Evolutionary conservation across 495 filamentous ascomycete species (phyloP), one percentile per base, ranked within the genome.

Genomic region (Aspergillus bertholletiae): DNA sequence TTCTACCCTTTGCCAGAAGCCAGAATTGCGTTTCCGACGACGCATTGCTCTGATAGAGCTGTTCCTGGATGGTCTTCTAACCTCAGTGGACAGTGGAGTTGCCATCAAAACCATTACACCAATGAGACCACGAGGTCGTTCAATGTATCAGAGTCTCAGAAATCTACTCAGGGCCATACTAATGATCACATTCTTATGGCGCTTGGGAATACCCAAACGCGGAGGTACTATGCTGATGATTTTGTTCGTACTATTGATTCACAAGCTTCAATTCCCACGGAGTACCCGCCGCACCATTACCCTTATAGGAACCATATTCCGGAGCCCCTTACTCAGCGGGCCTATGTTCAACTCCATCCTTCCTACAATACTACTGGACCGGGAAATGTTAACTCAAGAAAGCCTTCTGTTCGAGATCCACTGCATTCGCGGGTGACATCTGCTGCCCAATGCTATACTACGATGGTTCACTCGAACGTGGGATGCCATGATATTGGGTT

Each of bases 181-280:
- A 41, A 64, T 55, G 58, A 56, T 7, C 50, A 41, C 22, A 50
- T 56, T 21, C 26, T 49, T 51, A 37, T 63, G 35, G 45, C 58
- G 17, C 48, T 61, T 51, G 58, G 56, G 24, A 32, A 48, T 21
- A 51, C 58, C 28, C 51, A 55, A 7, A 57, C 59, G 27, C 66
- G 64, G 23, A 64, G 60, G 22, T 52, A 65, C 17, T 73, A 76
- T 57, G 71, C 73, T 8, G 67, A 73, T 52, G 70, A 58, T 51
- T 74, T 76, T 53, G 64, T 74, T 49, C 73, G 70, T 51, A 60
- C 61, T 27, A 56, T 76, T 63, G 70, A 69, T 54, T 49, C 60
- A 21, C 63, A 56, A 40, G 68, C 70, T 34, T 54, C 61, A 30
- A 50, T 46, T 46, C 61, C 66, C 34, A 43, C 56, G 49, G 64